These are phyloP conservation scores for Antarctomyces pellizariae DNA, from an alignment of 495 filamentous ascomycete genomes.

Conservation along the genomic window DNA sequence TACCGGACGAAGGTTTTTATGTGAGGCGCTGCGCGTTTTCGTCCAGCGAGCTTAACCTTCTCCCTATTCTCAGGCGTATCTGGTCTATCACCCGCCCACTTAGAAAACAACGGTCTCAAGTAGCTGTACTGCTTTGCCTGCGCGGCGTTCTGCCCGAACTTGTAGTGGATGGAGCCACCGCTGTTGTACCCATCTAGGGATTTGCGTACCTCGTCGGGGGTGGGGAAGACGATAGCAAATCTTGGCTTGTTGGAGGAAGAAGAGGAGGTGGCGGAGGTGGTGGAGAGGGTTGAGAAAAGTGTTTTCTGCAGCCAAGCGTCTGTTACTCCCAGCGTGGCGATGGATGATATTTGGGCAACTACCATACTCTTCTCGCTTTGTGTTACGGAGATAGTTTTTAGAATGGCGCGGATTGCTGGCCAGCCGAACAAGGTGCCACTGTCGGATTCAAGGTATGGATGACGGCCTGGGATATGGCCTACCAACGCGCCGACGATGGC, in stretches of 20 bases:
- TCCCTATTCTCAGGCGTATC: too few relatives aligned
- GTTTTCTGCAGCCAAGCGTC: constrained; percentile 51
- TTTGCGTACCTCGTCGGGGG: constrained; percentile 49
- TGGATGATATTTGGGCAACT: constrained; percentile 57
- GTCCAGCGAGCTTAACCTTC: constrained; percentile 15
- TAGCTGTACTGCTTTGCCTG: constrained; percentile 60
- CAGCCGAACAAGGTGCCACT: constrained; percentile 45
- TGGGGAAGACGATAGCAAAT: constrained; percentile 56
- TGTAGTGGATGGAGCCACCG: constrained; percentile 66
- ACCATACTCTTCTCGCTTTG: constrained; percentile 26
- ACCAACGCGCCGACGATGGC: constrained; percentile 48
- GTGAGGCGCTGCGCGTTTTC: constrained; percentile 68
- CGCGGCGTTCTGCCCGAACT: constrained; percentile 35
- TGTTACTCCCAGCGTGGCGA: constrained; percentile 52
- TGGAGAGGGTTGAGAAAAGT: constrained; percentile 23
- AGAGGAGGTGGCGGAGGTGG: constrained; percentile 4
- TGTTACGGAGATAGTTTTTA: constrained; percentile 26
- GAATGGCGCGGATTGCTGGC: constrained; percentile 35
- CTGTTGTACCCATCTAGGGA: constrained; percentile 60
- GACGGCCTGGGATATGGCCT: constrained; percentile 49
- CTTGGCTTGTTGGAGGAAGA: constrained; percentile 19
- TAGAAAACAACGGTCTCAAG: constrained; percentile 40
- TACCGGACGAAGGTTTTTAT: constrained; percentile 81
- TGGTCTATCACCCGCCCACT: constrained; percentile 37
- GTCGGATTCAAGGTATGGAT: constrained; percentile 21